Base-by-base conservation (phyloP, 306 rosid species). In the Castanea crenata region DNA sequence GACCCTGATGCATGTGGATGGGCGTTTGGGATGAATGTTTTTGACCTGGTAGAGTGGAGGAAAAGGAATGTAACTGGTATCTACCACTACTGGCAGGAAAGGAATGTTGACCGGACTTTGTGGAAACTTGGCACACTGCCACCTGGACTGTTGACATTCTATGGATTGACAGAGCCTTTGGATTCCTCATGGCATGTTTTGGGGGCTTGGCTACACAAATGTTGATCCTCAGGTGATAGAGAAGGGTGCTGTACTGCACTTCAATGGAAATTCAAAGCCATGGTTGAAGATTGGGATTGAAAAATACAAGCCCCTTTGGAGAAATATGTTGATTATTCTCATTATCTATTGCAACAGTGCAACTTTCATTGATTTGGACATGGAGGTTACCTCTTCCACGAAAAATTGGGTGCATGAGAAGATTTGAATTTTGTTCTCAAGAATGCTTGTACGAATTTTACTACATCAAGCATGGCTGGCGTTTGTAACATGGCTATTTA, bases 1-100 rank as follows among this genome's bases (percentile, higher is more conserved):
- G 98, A 93, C 81, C 98, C 98, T 0, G 97, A 93, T 87, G 98
- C 98, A n/a, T 93, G 97, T 27, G 97, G 97, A 71, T 93, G 97
- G 97, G 97, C 97, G 23, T 93, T 91, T 78, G 97, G 97, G 76
- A 93, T 93, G 98, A 93, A 93, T 79, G 84, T 93, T 29, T 93
- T 93, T 77, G 98, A 93, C 86, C 85, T 93, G 87, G 97, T 91
- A 76, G 86, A 91, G 85, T 93, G 98, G 98, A 91, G 98, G 88
- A 88, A 86, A 70, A 90, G 88, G 83, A 93, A 93, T 78, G 98
- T 93, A 23, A 93, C 98, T 4, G 97, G 98, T 67, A 93, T 91
- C 77, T 93, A 93, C 85, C 98, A 93, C 83, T 90, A 91, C 78
- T 91, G 98, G 98, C 98, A 93, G 82, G 97, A 93, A 77, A 90